Evolutionary conservation across 805 yeast genomes (phyloP), one percentile per base, ranked within the genome.

Genomic region (Blastobotrys chiropterorum): DNA sequence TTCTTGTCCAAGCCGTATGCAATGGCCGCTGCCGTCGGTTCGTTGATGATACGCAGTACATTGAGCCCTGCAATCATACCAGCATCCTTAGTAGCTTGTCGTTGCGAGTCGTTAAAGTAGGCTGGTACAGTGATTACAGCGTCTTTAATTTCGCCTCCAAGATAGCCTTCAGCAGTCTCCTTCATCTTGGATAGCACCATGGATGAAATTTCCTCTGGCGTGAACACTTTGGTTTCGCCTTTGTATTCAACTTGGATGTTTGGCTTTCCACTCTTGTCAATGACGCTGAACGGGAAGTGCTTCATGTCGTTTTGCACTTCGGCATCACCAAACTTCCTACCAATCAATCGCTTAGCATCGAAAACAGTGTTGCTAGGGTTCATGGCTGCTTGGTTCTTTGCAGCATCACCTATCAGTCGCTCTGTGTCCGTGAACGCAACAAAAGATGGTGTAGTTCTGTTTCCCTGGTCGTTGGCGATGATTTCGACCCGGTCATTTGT

Each of bases 21-120:
- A 78, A 90, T 89, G 65, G 97, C 97, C 68, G 97, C 97, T 59
- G 97, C 97, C 62, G 97, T 89, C 64, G 97, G 97, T 78, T 90
- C 97, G 76, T 90, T 90, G 67, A 90, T 90, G 71, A 90, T 90
- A 77, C 97, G 84, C 72, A 87, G 79, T 56, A 90, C 97, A 73
- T 90, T 90, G 71, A 90, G 80, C 67, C 97, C 97, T 54, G 97
- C 95, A 80, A 90, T 90, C 62, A 85, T 77, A 79, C 97, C 97
- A 55, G 97, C 96, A 72, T 90, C 97, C 79, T 90, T 90, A 67
- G 97, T 90, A 56, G 97, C 97, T 76, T 90, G 97, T 79, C 97
- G 86, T 77, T 90, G 97, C 51, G 97, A 89, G 73, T 90, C 97
- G 75, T 90, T 90, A 80, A 90, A 90, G 77, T 90, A 90, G 55